A percentile compares a stretch with the other conserved stretches of the same genome.
Conservation (phyloP, 257 asterid genomes). For the Ophiorrhiza pumila region DNA sequence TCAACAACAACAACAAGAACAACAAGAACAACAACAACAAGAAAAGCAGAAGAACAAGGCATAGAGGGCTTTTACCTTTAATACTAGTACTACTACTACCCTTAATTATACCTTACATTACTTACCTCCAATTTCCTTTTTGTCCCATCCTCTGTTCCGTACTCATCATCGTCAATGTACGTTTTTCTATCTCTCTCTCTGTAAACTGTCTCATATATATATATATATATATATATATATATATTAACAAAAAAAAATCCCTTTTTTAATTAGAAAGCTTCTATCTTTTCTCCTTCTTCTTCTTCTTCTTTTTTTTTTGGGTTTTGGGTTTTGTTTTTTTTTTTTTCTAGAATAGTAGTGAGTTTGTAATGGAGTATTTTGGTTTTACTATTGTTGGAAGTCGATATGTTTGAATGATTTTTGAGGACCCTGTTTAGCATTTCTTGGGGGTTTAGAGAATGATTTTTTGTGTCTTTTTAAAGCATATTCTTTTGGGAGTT, state of each 20-base stretch:
- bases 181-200: constrained; percentile 6
- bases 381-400: neutral
- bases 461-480: neutral
- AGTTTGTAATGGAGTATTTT: neutral
- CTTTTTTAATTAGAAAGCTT: neutral
- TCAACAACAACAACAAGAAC: too few species aligned
- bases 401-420: neutral
- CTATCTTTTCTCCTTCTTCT: neutral
- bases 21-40: too few species aligned
- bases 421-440: neutral
- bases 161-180: constrained; percentile 14
- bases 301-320: neutral
- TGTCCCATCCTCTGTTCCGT: constrained; percentile 12
- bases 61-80: neutral
- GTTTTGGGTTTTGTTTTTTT: neutral
- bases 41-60: constrained; percentile 1
- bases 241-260: neutral
- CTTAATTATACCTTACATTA: neutral
- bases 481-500: neutral
- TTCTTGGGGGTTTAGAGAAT: neutral
- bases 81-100: too few species aligned
- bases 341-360: neutral
- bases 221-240: neutral
- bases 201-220: too few species aligned
- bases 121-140: neutral